phyloP scores from a whole-genome alignment of 2,329 filamentous ascomycete genomes.

The Pestalotiopsis sp. region DNA sequence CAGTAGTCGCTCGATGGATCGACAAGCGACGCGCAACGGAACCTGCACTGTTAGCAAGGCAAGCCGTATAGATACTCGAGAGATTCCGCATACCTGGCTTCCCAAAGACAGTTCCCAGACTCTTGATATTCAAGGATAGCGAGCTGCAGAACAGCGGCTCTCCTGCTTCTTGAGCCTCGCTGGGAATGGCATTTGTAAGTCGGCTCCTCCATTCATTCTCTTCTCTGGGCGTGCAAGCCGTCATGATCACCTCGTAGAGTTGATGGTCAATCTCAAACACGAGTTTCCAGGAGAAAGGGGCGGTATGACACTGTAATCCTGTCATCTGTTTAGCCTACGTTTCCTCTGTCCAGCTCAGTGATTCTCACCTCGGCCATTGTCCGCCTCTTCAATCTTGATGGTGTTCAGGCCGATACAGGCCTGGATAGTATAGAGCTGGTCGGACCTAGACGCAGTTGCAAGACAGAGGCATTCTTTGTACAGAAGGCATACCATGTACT shows the following conservation, averaged over 20 bases:
- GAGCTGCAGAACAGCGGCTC: conserved; percentile 59
- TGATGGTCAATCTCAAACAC: conserved; percentile 78
- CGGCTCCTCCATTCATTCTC: conserved; percentile 78
- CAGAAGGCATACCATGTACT: conserved; percentile 84
- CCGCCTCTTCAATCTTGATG: conserved; percentile 68
- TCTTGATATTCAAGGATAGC: conserved; percentile 71
- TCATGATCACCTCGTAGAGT: conserved; percentile 83
- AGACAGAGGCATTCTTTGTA: conserved; percentile 81
- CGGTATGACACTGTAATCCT: conserved; percentile 88
- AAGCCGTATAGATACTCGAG: neutral
- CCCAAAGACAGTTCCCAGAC: conserved; percentile 75
- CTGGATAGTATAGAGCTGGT: conserved; percentile 71
- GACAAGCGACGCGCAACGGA: conserved; percentile 71
- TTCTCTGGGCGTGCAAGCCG: conserved; percentile 80
- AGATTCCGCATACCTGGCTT: conserved; percentile 57
- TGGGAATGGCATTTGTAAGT: conserved; percentile 56
- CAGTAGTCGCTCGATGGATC: conserved; percentile 76
- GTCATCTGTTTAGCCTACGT: neutral
- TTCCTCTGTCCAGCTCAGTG: neutral
- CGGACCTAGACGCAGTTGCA: conserved; percentile 66
- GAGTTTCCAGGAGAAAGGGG: conserved; percentile 89
- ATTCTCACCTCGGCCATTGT: conserved; percentile 71
- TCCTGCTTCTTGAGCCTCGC: conserved; percentile 49
- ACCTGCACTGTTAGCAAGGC: conserved; percentile 39
- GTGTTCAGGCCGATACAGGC: conserved; percentile 72